Conservation (phyloP, 495 filamentous ascomycete species). For the Penicillium salamii region DNA sequence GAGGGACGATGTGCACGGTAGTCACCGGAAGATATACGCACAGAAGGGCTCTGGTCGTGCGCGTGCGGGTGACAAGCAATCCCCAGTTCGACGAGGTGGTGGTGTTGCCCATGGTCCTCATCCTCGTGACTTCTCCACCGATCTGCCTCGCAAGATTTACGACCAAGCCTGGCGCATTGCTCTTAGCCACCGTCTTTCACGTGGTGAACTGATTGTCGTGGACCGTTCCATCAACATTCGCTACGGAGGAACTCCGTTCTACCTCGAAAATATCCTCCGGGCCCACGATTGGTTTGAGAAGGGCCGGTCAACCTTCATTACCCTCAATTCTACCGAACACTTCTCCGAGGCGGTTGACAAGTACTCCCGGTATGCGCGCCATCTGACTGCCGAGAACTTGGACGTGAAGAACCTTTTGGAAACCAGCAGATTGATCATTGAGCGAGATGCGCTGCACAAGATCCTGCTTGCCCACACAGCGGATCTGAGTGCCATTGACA, state of each 20-base stretch:
- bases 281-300: slow-evolving; percentile 69
- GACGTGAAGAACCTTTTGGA: slow-evolving; percentile 94
- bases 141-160: slow-evolving; percentile 85
- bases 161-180: slow-evolving; percentile 95
- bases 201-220: slow-evolving; percentile 82
- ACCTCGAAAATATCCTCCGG: slow-evolving; percentile 61
- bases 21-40: slow-evolving; percentile 66
- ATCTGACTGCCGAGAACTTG: slow-evolving; percentile 67
- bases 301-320: slow-evolving; percentile 78
- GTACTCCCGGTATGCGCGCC: slow-evolving; percentile 62
- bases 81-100: slow-evolving; percentile 80
- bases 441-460: slow-evolving; percentile 72
- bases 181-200: slow-evolving; percentile 82
- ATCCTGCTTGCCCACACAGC: slow-evolving; percentile 74
- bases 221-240: slow-evolving; percentile 67
- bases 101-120: slow-evolving; percentile 84
- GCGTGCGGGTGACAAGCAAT: slow-evolving; percentile 75
- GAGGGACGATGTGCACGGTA: slow-evolving; percentile 79
- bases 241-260: slow-evolving; percentile 50
- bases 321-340: slow-evolving; percentile 41
- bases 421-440: slow-evolving; percentile 79
- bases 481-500: slow-evolving; percentile 51
- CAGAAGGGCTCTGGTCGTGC: slow-evolving; percentile 86
- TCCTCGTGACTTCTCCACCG: slow-evolving; percentile 82
- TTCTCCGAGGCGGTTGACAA: slow-evolving; percentile 49